Conservation (phyloP, 192 early-diverging fungal genomes). For the Rhizophagus clarus region DNA sequence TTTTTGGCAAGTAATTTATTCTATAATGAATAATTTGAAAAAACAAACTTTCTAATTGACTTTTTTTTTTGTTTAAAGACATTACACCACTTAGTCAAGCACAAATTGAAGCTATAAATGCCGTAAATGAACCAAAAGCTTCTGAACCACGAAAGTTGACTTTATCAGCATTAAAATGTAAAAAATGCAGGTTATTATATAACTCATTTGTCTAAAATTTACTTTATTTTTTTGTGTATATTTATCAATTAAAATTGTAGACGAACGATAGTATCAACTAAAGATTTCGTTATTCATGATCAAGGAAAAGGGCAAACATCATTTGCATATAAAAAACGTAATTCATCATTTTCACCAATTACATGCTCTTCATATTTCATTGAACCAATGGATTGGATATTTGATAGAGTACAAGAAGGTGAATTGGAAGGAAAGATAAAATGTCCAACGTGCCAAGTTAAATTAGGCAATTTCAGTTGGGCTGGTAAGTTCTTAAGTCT, state of each 20-base stretch:
- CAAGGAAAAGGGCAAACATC: conserved; percentile 70
- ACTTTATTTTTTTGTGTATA: background rate
- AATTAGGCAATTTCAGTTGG: conserved; percentile 83
- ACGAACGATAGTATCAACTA: conserved; percentile 57
- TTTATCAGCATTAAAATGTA: conserved; percentile 17
- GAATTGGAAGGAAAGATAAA: conserved; percentile 66
- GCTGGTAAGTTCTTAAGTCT: conserved; percentile 47
- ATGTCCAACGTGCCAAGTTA: conserved; percentile 79
- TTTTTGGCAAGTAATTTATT: too few relatives aligned
- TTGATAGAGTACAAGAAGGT: conserved; percentile 44
- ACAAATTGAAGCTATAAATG: background rate
- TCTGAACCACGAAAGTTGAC: background rate
- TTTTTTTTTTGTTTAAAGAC: background rate
- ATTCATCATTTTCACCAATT: conserved; percentile 33
- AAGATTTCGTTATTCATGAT: conserved; percentile 70
- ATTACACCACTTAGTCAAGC: background rate
- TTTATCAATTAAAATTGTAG: conserved; percentile 30
- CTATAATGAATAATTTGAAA: too few relatives aligned
- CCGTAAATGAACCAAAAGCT: background rate
- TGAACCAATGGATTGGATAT: conserved; percentile 85
- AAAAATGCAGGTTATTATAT: conserved; percentile 24
- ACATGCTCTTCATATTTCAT: conserved; percentile 78
- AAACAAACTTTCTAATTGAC: too few relatives aligned
- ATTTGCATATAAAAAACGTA: conserved; percentile 76
- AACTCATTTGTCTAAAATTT: background rate